Evolutionary conservation across 2,329 filamentous ascomycete genomes (phyloP), one percentile per base, ranked within the genome.

Genomic region (Pestalotiopsis sp.): DNA sequence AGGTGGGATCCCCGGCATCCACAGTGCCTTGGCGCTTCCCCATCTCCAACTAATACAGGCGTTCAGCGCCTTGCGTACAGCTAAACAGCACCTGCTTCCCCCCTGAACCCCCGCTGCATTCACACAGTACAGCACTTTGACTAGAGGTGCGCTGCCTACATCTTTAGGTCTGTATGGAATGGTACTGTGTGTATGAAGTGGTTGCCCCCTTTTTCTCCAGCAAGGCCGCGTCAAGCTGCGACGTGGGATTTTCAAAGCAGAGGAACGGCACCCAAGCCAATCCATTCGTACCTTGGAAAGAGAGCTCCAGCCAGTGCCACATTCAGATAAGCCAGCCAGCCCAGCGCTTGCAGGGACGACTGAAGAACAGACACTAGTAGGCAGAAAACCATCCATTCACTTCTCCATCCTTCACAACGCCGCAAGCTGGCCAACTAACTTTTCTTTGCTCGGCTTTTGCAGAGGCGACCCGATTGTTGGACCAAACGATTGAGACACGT

Each of bases 221-320:
- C 20, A 20, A 66, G n/a, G 63, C 63, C 63, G 61, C 61, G 61
- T 64, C 61, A 45, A 64, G 25, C n/a, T 64, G 61, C 61, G 63
- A 66, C 63, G 63, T 66, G 63, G 63, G 63, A 66, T 66, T 66
- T 66, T 66, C 63, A 45, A 9, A 52, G 45, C 17, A 52, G 20
- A 52, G 14, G 45, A 20, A n/a, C 45, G 17, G 17, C 17, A 57
- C 20, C 27, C 27, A 31, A n/a, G 45, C 57, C 59, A 62, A 38
- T 4, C 58, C 7, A 17, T 36, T 36, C 31, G 31, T 36, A 39
- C 62, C 62, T n/a, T 20, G 38, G 41, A 66, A 58, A 66, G 31
- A 66, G 31, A 58, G 41, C 27, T 56, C 31, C 31, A 27, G 27
- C 63, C 25, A 66, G 49, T n/a, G 41, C 63, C 41, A 36, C 62